Evolutionary conservation across 257 asterid genomes (phyloP).

Genomic region (Jaltomata sinuosa): DNA sequence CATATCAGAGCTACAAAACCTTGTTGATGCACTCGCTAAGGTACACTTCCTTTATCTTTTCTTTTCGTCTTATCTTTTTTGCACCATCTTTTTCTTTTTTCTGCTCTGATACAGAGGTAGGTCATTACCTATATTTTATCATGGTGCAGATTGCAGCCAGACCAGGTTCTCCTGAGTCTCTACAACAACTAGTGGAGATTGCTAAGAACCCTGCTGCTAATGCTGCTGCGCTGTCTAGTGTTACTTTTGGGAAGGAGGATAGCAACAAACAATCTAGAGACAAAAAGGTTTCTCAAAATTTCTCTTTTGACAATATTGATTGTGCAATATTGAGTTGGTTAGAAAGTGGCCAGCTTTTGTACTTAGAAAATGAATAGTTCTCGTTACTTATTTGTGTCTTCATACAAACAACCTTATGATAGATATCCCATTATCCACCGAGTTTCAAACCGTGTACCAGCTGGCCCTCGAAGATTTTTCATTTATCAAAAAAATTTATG

Average conservation of each 20-base stretch:
- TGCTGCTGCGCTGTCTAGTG: constrained; percentile 40
- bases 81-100: neutral
- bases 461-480: neutral
- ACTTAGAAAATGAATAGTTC: neutral
- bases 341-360: neutral
- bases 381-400: neutral
- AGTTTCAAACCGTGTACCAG: neutral
- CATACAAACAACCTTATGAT: neutral
- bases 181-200: constrained; percentile 85
- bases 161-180: constrained; percentile 95
- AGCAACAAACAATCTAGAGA: constrained; percentile 42
- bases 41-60: constrained; percentile 18
- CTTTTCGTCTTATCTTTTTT: constrained; percentile 1
- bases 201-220: constrained; percentile 70
- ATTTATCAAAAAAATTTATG: neutral
- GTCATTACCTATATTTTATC: neutral
- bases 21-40: constrained; percentile 91
- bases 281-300: constrained; percentile 47
- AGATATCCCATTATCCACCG: neutral
- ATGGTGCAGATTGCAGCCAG: constrained; percentile 77
- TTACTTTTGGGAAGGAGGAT: constrained; percentile 59
- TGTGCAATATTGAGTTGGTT: neutral
- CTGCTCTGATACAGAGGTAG: neutral
- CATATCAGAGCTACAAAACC: constrained; percentile 75
- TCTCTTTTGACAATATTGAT: neutral